Conservation (phyloP, 306 rosid species). For the Lathyrus tuberosus region DNA sequence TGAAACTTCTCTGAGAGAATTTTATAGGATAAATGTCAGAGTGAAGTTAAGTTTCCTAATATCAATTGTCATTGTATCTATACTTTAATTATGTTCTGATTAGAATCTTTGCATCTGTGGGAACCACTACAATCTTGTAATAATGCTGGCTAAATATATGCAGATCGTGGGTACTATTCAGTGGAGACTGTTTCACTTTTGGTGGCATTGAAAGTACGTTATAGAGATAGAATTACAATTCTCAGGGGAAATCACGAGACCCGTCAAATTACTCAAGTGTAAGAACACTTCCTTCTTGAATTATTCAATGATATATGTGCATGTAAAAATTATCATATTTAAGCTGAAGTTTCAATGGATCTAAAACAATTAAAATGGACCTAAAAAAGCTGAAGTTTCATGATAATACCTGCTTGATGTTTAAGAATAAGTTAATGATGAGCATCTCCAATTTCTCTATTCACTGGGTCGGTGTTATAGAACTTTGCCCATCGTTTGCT, state of each 20-base stretch:
- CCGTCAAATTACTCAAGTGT: slow-evolving; percentile 99
- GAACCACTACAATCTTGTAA: slow-evolving; percentile 39
- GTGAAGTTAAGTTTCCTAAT: slow-evolving; percentile 3
- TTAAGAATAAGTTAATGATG: not conserved
- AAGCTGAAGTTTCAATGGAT: slow-evolving; percentile 7
- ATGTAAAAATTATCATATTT: slow-evolving; percentile 12
- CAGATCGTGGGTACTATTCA: slow-evolving; percentile 76
- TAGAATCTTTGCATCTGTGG: slow-evolving; percentile 12
- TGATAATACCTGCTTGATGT: slow-evolving; percentile 26
- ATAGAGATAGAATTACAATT: slow-evolving; percentile 97
- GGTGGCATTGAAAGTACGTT: slow-evolving; percentile 95
- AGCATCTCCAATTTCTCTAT: slow-evolving; percentile 7
- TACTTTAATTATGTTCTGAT: slow-evolving; percentile 28
- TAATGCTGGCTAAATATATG: slow-evolving; percentile 44
- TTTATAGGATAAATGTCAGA: slow-evolving; percentile 7
- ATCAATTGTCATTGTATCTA: slow-evolving; percentile 2
- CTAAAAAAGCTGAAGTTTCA: slow-evolving; percentile 13
- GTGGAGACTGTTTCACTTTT: slow-evolving; percentile 97
- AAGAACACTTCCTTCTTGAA: slow-evolving; percentile 46
- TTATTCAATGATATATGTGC: slow-evolving; percentile 6
- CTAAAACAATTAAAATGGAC: too few species aligned
- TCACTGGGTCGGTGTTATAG: slow-evolving; percentile 10
- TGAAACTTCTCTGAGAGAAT: slow-evolving; percentile 10
- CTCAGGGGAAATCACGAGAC: slow-evolving; percentile 98
- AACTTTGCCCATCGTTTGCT: not conserved